Evolutionary conservation across 345 rosid genomes (phyloP).

Genomic region (Capsella bursapastoris): DNA sequence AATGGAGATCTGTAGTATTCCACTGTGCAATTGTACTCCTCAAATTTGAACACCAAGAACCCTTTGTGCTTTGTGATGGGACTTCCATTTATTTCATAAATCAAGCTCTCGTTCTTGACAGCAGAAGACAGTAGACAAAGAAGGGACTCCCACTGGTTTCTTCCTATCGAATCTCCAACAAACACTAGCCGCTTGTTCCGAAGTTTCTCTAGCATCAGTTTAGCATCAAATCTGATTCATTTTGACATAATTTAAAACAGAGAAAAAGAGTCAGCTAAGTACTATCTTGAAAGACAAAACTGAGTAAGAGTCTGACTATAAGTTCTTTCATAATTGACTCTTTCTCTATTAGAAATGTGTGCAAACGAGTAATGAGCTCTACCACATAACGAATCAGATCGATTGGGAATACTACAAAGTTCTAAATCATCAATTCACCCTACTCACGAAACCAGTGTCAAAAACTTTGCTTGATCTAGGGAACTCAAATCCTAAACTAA

Average conservation of each 20-base stretch:
- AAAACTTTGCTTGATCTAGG: neutral
- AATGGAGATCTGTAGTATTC: slow-evolving; percentile 92
- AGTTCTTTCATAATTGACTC: neutral
- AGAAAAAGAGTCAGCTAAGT: neutral
- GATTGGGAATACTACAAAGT: neutral
- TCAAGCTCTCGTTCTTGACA: slow-evolving; percentile 59
- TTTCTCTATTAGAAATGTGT: too few species aligned
- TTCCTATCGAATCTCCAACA: slow-evolving; percentile 93
- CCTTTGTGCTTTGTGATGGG: slow-evolving; percentile 92
- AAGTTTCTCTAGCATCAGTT: slow-evolving; percentile 66
- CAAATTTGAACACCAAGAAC: slow-evolving; percentile 67
- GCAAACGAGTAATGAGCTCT: too few species aligned
- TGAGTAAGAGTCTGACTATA: neutral
- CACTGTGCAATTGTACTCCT: slow-evolving; percentile 81
- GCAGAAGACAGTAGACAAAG: slow-evolving; percentile 83
- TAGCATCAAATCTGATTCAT: slow-evolving; percentile 71
- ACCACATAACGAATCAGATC: too few species aligned
- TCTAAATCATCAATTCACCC: slow-evolving; percentile 6
- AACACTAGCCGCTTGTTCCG: slow-evolving; percentile 69
- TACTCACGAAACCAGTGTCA: neutral
- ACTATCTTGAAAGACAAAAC: neutral
- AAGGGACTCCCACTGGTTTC: slow-evolving; percentile 97
- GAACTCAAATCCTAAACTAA: slow-evolving; percentile 1
- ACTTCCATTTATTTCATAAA: slow-evolving; percentile 73
- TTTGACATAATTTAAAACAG: neutral